Conservation (phyloP, 1,284 basidiomycete species). For the Tylopilus sp. region DNA sequence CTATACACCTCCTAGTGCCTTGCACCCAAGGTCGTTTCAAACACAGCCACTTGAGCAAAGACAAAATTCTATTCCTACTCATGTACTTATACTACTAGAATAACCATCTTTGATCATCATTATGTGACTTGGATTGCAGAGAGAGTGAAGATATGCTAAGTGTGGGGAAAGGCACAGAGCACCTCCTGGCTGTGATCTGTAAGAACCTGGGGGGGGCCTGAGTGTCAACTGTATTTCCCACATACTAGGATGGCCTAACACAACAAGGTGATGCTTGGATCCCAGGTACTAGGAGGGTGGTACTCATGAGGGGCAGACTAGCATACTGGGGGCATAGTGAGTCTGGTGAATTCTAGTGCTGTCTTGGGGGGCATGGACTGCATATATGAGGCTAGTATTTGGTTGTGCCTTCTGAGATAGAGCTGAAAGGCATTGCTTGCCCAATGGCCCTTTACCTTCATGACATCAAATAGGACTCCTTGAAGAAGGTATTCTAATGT, state of each 20-base stretch:
- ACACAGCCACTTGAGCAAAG: not conserved
- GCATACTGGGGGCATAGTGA: too few relatives aligned
- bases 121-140: too few relatives aligned
- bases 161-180: too few relatives aligned
- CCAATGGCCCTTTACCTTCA: conserved; percentile 1
- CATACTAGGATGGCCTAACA: not conserved
- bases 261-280: not conserved
- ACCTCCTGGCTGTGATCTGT: too few relatives aligned
- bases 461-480: not conserved
- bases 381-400: conserved; percentile 5
- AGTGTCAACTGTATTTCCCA: too few relatives aligned
- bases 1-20: too few relatives aligned
- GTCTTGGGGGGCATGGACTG: not conserved
- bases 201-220: too few relatives aligned
- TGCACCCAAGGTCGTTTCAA: too few relatives aligned
- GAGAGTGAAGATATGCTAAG: too few relatives aligned
- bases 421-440: not conserved
- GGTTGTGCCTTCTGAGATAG: not conserved
- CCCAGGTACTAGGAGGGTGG: conserved; percentile 9
- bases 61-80: conserved; percentile 2
- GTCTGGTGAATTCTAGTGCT: too few relatives aligned
- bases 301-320: too few relatives aligned
- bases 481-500: not conserved
- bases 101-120: too few relatives aligned
- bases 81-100: not conserved